These are phyloP conservation scores for Leptographium wingfieldii DNA, from an alignment of 2,329 filamentous ascomycete species.

Conservation along the genomic window DNA sequence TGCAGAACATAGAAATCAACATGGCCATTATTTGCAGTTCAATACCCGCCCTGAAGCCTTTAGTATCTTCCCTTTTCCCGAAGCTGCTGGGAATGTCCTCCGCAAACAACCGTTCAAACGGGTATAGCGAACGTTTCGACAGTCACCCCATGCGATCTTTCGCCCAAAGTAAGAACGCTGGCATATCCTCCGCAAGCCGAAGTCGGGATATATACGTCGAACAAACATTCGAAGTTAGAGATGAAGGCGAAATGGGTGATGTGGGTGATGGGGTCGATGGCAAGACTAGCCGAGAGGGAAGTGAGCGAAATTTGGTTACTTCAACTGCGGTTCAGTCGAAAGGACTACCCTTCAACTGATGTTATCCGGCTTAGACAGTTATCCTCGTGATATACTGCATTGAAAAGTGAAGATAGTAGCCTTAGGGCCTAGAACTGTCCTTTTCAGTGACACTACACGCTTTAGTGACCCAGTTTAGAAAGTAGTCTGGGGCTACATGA, in stretches of 20 bases:
- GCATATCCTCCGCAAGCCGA: neutral
- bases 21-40: constrained; percentile 2
- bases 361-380: no score
- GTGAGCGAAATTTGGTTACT: neutral
- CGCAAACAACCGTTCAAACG: neutral
- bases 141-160: neutral
- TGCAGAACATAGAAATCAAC: constrained; percentile 2
- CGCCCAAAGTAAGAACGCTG: neutral
- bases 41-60: neutral
- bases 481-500: no score
- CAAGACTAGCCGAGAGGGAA: constrained; percentile 1
- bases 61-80: neutral
- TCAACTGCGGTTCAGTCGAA: no score
- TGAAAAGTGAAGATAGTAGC: no score
- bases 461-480: no score
- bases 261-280: neutral
- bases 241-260: neutral
- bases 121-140: neutral
- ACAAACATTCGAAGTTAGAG: neutral
- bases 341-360: no score
- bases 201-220: neutral
- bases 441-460: no score
- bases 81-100: neutral
- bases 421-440: no score
- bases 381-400: no score